Percentiles rank a stretch among this genome's conserved stretches.
phyloP scores from a whole-genome alignment of 768 basidiomycete species.

The Imleria badia region DNA sequence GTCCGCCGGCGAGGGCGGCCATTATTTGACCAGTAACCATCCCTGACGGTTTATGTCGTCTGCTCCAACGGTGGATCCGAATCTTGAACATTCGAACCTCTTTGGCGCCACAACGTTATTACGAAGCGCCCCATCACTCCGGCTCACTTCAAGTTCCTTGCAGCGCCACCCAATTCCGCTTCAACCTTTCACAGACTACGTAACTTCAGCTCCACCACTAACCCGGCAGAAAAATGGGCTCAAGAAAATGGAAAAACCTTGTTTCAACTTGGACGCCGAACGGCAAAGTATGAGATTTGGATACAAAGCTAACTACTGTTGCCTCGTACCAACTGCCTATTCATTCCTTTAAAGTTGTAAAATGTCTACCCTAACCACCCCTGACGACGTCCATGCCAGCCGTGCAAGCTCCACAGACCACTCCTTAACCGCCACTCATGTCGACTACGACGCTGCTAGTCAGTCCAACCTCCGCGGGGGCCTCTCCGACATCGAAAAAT shows the following conservation, averaged over 20 bases:
- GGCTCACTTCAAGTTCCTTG: not conserved
- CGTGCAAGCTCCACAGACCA: constrained; percentile 12
- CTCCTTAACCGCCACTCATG: constrained; percentile 14
- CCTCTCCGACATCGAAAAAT: constrained; percentile 12
- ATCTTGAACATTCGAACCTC: not conserved
- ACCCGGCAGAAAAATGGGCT: not conserved
- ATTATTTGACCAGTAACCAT: not conserved
- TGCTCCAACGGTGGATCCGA: not conserved
- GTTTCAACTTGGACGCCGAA: not conserved
- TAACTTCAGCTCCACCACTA: constrained; percentile 18
- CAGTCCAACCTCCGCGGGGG: not conserved
- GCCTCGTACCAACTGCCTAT: constrained; percentile 8
- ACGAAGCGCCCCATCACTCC: not conserved
- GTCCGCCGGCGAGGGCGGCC: not conserved
- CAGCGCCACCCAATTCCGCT: not conserved
- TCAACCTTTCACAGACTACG: not conserved
- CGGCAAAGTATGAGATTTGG: constrained; percentile 3
- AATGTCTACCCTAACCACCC: constrained; percentile 16
- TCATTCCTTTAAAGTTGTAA: constrained; percentile 13
- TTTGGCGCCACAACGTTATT: not conserved
- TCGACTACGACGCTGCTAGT: constrained; percentile 5
- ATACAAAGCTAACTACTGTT: not conserved
- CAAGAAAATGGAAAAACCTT: not conserved
- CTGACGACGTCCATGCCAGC: constrained; percentile 6
- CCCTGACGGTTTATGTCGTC: not conserved